phyloP scores from a whole-genome alignment of 1,139 yeast species.

The Taphrina deformans region DNA sequence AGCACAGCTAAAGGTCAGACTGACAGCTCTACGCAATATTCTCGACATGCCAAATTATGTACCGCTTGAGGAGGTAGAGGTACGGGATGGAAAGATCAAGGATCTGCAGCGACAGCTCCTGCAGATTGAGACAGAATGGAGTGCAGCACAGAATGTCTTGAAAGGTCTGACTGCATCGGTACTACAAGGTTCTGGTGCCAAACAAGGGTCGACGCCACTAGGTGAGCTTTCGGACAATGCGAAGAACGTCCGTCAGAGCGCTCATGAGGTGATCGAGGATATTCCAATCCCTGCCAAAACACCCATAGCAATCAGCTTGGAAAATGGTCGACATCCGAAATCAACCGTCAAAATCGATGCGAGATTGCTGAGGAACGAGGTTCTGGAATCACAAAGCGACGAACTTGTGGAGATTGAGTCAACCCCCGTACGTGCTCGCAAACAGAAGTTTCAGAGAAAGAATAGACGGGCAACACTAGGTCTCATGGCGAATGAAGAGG shows the following conservation, averaged over 20 bases:
- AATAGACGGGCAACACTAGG: constrained; percentile 30
- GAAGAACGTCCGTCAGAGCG: constrained; percentile 4
- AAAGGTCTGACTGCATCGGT: constrained; percentile 29
- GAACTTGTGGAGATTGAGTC: constrained; percentile 12
- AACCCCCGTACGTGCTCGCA: constrained; percentile 25
- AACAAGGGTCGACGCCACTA: background rate
- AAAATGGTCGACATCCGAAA: constrained; percentile 14
- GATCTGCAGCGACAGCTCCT: constrained; percentile 2
- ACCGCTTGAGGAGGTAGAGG: constrained; percentile 25
- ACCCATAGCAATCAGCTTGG: constrained; percentile 25
- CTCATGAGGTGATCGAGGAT: background rate
- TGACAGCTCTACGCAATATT: constrained; percentile 27
- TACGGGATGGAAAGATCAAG: constrained; percentile 13
- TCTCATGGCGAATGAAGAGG: constrained; percentile 5
- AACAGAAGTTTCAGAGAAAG: constrained; percentile 3
- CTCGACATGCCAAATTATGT: constrained; percentile 33
- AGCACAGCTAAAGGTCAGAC: constrained; percentile 25
- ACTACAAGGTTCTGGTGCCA: background rate
- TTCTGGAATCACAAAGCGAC: background rate
- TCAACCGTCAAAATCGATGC: constrained; percentile 29
- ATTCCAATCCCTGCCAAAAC: constrained; percentile 16
- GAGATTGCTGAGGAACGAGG: background rate
- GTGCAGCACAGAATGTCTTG: constrained; percentile 25
- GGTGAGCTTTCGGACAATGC: constrained; percentile 1
- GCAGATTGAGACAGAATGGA: constrained; percentile 27